Conservation (phyloP, 139 green algal species). For the Diplosphaera chodatii region DNA sequence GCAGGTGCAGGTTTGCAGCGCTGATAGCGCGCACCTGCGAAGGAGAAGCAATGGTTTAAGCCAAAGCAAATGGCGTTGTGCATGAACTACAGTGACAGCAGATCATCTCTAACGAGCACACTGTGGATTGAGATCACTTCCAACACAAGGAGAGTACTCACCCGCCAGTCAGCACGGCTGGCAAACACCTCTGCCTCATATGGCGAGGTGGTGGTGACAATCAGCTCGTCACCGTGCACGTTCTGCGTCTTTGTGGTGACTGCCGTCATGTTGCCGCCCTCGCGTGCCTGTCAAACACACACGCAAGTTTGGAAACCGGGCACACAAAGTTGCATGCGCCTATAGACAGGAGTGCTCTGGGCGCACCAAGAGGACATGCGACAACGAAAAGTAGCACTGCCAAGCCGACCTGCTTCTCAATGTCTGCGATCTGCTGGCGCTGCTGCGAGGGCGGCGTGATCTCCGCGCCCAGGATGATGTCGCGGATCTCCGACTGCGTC, state of each 20-base stretch:
- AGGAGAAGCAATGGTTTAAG: no score
- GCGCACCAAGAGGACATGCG: no score
- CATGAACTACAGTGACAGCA: no score
- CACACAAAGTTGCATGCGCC: no score
- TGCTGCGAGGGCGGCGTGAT: slow-evolving; percentile 94
- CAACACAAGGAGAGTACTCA: slow-evolving; percentile 24
- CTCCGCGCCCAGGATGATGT: slow-evolving; percentile 99
- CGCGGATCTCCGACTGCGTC: slow-evolving; percentile 92
- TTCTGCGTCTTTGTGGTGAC: slow-evolving; percentile 94
- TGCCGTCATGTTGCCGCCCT: slow-evolving; percentile 82
- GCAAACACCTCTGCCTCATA: slow-evolving; percentile 96
- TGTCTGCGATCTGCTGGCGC: slow-evolving; percentile 98
- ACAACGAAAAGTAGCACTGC: no score
- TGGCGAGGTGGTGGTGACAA: slow-evolving; percentile 94
- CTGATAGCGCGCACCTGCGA: slow-evolving; percentile 74
- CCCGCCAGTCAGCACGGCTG: slow-evolving; percentile 97
- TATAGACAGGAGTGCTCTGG: no score
- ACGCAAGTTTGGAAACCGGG: no score
- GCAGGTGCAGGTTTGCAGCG: slow-evolving; percentile 95
- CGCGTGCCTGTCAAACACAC: slow-evolving; percentile 35
- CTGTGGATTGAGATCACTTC: no score
- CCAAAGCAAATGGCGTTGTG: no score
- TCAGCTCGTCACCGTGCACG: slow-evolving; percentile 94
- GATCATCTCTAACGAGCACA: no score
- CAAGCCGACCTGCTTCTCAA: slow-evolving; percentile 92